phyloP scores from a whole-genome alignment of 331 rosid species.

The Erythrophleum ivorense region DNA sequence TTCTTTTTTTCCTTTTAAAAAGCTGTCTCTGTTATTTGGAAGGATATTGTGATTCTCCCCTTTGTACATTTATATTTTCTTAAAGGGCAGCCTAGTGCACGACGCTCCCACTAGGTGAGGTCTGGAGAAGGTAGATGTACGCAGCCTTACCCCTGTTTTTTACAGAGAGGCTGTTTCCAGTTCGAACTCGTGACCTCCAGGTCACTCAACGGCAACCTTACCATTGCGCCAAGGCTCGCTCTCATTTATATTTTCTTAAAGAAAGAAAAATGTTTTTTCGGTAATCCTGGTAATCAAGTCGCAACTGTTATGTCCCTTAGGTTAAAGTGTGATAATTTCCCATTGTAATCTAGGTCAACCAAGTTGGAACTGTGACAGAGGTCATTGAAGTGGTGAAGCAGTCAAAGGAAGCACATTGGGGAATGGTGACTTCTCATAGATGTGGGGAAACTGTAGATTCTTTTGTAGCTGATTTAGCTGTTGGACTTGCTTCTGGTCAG shows the following conservation, averaged over 20 bases:
- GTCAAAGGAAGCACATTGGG: constrained; percentile 89
- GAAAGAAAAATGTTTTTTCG: not conserved
- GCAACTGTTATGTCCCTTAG: not conserved
- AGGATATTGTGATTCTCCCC: constrained; percentile 24
- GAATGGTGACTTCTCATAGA: constrained; percentile 87
- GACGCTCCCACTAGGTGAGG: no score
- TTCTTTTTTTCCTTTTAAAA: not conserved
- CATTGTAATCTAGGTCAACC: constrained; percentile 70
- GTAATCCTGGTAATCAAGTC: not conserved
- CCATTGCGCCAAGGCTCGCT: no score
- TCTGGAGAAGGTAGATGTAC: no score
- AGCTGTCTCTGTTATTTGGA: constrained; percentile 15
- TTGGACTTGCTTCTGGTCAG: constrained; percentile 88
- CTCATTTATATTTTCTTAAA: constrained; percentile 1
- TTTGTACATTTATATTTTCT: constrained; percentile 5
- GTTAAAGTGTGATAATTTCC: constrained; percentile 33
- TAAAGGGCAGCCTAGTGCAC: no score
- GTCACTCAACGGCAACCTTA: no score
- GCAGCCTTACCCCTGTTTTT: no score
- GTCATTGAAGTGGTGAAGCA: constrained; percentile 85
- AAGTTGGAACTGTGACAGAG: constrained; percentile 93
- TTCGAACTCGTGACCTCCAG: no score
- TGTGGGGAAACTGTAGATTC: constrained; percentile 92
- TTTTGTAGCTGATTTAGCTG: constrained; percentile 91
- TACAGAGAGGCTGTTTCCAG: no score